Percentiles rank a stretch among this genome's conserved stretches.
phyloP scores from a whole-genome alignment of 495 filamentous ascomycete species.

The Hyaloscypha finlandica region DNA sequence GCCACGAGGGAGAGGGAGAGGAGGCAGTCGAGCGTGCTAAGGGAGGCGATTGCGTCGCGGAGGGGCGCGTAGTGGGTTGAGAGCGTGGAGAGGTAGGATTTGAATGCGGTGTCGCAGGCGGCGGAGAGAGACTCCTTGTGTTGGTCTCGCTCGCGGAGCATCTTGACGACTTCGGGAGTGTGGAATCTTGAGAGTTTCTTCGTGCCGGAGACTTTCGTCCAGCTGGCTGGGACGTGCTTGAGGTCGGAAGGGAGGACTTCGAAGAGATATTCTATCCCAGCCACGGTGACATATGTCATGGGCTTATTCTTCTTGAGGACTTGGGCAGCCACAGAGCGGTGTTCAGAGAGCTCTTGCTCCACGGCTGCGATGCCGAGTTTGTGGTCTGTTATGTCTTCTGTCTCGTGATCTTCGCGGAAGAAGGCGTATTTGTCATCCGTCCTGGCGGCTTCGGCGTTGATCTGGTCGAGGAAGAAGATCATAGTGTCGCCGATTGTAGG shows the following conservation, averaged over 20 bases:
- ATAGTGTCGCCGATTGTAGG: conserved; percentile 75
- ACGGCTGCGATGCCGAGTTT: conserved; percentile 92
- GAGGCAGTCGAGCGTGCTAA: conserved; percentile 88
- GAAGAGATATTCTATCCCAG: conserved; percentile 92
- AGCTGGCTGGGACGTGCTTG: conserved; percentile 87
- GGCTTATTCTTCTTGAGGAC: conserved; percentile 68
- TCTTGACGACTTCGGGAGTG: conserved; percentile 80
- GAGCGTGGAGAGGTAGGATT: conserved; percentile 66
- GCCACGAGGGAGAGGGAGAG: conserved; percentile 84
- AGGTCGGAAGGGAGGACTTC: conserved; percentile 81
- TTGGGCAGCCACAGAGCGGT: conserved; percentile 68
- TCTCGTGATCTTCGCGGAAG: conserved; percentile 84
- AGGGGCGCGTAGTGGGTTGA: conserved; percentile 82
- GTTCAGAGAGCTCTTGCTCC: conserved; percentile 80
- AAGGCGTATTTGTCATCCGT: conserved; percentile 92
- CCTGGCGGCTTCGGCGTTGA: conserved; percentile 81
- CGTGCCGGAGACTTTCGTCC: conserved; percentile 91
- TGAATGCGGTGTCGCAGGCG: conserved; percentile 88
- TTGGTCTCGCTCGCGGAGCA: conserved; percentile 89
- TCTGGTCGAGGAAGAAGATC: conserved; percentile 72
- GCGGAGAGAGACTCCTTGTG: conserved; percentile 91
- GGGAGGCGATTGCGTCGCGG: conserved; percentile 81
- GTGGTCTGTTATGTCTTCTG: conserved; percentile 78
- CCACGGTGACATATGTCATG: conserved; percentile 75
- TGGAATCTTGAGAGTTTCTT: conserved; percentile 94